Conservation (phyloP, 2,329 filamentous ascomycete species). For the Colletotrichum abscissum region DNA sequence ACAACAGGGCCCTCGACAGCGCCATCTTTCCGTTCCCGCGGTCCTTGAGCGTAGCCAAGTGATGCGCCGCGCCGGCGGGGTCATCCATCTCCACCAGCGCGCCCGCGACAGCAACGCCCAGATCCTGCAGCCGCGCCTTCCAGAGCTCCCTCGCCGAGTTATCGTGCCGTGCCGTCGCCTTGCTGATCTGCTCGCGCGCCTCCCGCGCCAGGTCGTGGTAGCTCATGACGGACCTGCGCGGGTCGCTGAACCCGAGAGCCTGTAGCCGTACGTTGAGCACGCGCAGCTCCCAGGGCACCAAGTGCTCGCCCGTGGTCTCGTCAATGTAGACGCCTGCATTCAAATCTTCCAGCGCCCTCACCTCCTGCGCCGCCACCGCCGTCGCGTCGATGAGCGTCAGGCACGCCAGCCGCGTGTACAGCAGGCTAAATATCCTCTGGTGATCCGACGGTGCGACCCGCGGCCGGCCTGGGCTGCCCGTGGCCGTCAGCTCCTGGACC, state of each 20-base stretch:
- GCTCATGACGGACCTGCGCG: slow-evolving; percentile 85
- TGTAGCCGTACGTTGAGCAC: slow-evolving; percentile 86
- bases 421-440: slow-evolving; percentile 76
- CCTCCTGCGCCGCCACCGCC: slow-evolving; percentile 75
- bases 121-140: slow-evolving; percentile 77
- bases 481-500: slow-evolving; percentile 67
- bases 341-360: slow-evolving; percentile 72
- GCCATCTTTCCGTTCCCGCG: slow-evolving; percentile 53
- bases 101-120: slow-evolving; percentile 75
- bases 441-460: slow-evolving; percentile 65
- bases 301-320: slow-evolving; percentile 64
- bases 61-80: slow-evolving; percentile 79
- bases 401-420: slow-evolving; percentile 86
- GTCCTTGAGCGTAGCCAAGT: slow-evolving; percentile 70
- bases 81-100: slow-evolving; percentile 90
- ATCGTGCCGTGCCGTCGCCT: slow-evolving; percentile 56
- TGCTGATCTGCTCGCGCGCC: slow-evolving; percentile 71
- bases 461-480: slow-evolving; percentile 19
- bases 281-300: slow-evolving; percentile 89
- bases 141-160: slow-evolving; percentile 72
- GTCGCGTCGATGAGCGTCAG: slow-evolving; percentile 82
- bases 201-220: slow-evolving; percentile 90
- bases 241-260: slow-evolving; percentile 86
- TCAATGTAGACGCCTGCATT: slow-evolving; percentile 67
- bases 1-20: slow-evolving; percentile 72